Evolutionary conservation across 2,329 filamentous ascomycete species (phyloP), one percentile per base, ranked within the genome.

Genomic region (Hypocrella siamensis): DNA sequence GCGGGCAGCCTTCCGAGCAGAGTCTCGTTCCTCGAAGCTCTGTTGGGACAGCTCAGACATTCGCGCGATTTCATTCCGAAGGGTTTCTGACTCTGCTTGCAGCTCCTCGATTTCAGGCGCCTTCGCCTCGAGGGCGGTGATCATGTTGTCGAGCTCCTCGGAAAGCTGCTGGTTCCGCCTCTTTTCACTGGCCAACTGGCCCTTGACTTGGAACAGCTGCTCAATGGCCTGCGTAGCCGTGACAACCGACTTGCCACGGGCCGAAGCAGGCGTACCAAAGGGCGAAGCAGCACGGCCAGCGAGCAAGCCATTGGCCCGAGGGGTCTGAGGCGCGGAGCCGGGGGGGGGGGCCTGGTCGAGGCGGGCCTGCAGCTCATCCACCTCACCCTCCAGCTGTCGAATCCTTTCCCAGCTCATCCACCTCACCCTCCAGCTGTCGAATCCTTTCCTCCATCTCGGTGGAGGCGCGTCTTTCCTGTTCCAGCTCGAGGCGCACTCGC

Each of bases 21-120:
- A 55, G 41, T 96, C 86, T 25, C 84, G 75, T 46, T 88, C 83
- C 46, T 78, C 74, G 37, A 79, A 81, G 35, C 82, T 79, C 31
- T 83, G 74, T 38, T 94, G 83, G 7, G 92, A 74, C 17, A 93
- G 67, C 39, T 79, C 71, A 1, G 86, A 93, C 65, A 88, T 84
- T 39, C 90, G 79, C 21, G 82, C 67, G 24, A 92, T 76, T 42
- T 93, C 85, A 35, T 70, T 68, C 35, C 86, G 75, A 3, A 96
- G 67, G 19, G 80, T 75, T 32, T 83, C 76, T 39, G 86, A 77
- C 44, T 96, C 86, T 11, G 73, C 68, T 30, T 81, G 76, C 14
- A 93, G 61, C 42, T 96, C 86, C 38, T 93, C 77, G 19, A 94
- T 72, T 46, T 94, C 85, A 0, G 90, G 90, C 17, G 79, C 76